phyloP scores from a whole-genome alignment of 805 yeast genomes.

The Ogataea allantospora region DNA sequence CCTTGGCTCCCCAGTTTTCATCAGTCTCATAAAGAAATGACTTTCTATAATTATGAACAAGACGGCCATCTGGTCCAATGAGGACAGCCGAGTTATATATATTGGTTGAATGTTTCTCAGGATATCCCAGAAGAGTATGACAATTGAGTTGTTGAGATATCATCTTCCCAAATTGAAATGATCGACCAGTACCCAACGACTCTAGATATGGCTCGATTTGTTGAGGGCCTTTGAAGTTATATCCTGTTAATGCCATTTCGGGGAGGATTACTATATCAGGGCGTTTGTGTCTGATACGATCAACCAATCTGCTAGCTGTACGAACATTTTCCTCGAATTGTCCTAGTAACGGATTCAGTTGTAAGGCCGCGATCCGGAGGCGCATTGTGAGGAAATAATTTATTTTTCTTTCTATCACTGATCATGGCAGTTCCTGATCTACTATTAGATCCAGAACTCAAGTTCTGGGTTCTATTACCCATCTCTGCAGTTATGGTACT shows the following conservation, averaged over 20 bases:
- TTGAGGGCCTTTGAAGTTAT: conserved; percentile 52
- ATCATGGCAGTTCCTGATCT: conserved; percentile 46
- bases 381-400: conserved; percentile 35
- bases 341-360: conserved; percentile 65
- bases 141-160: conserved; percentile 53
- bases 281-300: conserved; percentile 18
- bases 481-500: conserved; percentile 87
- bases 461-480: conserved; percentile 89
- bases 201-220: conserved; percentile 63
- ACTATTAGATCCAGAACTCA: conserved; percentile 74
- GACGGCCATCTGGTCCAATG: conserved; percentile 54
- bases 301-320: conserved; percentile 44
- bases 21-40: conserved; percentile 77
- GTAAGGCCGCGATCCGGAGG: conserved; percentile 62
- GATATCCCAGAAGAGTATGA: conserved; percentile 78
- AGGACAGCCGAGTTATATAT: conserved; percentile 74
- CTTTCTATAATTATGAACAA: conserved; percentile 70
- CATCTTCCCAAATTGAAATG: conserved; percentile 55
- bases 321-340: conserved; percentile 51
- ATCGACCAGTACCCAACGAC: conserved; percentile 34
- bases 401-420: conserved; percentile 6
- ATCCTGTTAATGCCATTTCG: conserved; percentile 83
- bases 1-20: conserved; percentile 74
- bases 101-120: conserved; percentile 47
- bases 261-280: conserved; percentile 78